Evolutionary conservation across 2,329 filamentous ascomycete species (phyloP), one percentile per base, ranked within the genome.

Genomic region (Camillea tinctor): DNA sequence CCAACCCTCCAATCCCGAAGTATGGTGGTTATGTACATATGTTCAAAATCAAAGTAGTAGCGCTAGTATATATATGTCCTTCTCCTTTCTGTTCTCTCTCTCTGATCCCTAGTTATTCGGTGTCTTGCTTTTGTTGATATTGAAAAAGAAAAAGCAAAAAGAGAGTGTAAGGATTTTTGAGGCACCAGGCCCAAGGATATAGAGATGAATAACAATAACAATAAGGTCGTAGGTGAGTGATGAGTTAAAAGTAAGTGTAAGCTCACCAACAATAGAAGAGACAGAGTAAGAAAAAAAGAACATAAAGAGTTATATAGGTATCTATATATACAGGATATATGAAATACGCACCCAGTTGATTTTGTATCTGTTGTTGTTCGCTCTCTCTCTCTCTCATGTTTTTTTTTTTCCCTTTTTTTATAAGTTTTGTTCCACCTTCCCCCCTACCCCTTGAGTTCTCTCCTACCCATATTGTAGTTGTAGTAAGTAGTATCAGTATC

Each of bases 381-480:
- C 6, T 44, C 17, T 44, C n/a, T 44, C n/a, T 17, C 17, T 44
- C 36, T 44, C 17, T 44, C 17, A n/a, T 2, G 1, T 15, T 11
- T 44, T 15, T n/a, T 44, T 44, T 44, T 44, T 44, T 7, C n/a
- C n/a, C 11, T 44, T 44, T 2, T 44, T 44, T n/a, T 5, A 15
- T 30, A 30, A 23, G 79, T 88, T 4, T 52, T 76, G 0, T n/a
- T n/a, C n/a, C n/a, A n/a, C n/a, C n/a, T n/a, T n/a, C n/a, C n/a
- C n/a, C n/a, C 71, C 26, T 9, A 11, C 26, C 26, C 24, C 26
- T 30, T 90, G 0, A 84, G 82, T 44, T 52, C 79, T 1, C 71
- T 90, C 15, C 72, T 91, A 0, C 78, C 80, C 1, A 84, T 87
- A 0, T 86, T 87, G 0, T 88, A 90, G 26, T 30, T 30, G 26